phyloP scores from a whole-genome alignment of 2,329 filamentous ascomycete species.

The Gliomastix tumulicola region DNA sequence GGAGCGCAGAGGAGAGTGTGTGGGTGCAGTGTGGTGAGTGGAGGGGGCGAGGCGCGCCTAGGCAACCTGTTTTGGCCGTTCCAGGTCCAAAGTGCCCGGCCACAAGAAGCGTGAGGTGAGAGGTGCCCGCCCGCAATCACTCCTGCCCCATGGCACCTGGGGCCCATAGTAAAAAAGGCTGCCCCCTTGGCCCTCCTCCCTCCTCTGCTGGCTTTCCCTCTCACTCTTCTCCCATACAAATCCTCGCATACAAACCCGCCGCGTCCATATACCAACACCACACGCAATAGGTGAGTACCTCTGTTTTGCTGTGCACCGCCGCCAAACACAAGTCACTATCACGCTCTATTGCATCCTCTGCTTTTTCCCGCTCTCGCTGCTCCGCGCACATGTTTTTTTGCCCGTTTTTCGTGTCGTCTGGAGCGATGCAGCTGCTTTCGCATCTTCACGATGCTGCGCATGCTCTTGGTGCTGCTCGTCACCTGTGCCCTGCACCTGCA shows the following conservation, averaged over 20 bases:
- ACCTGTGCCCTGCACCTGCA: too few species aligned
- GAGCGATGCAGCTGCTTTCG: too few species aligned
- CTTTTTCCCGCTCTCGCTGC: background rate
- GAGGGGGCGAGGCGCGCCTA: too few species aligned
- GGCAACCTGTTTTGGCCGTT: too few species aligned
- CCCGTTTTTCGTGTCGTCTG: background rate
- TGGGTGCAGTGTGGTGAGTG: too few species aligned
- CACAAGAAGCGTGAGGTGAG: too few species aligned
- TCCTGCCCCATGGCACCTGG: too few species aligned
- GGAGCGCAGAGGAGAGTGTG: too few species aligned
- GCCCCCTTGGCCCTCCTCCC: conserved; percentile 44
- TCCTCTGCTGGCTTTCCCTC: conserved; percentile 44
- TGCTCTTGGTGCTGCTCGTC: too few species aligned
- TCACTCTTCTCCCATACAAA: conserved; percentile 56
- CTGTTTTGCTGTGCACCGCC: conserved; percentile 17
- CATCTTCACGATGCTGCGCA: too few species aligned
- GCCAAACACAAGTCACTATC: conserved; percentile 12
- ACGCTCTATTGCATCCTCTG: conserved; percentile 8
- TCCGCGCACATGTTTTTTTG: conserved; percentile 2
- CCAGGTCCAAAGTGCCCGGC: too few species aligned
- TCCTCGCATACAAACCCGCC: conserved; percentile 45
- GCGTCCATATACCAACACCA: conserved; percentile 35
- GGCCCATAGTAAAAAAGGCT: conserved; percentile 63
- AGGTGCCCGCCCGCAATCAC: conserved; percentile 50
- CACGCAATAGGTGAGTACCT: conserved; percentile 47